Base-by-base conservation (phyloP, 768 basidiomycete genomes). In the Inosperma sp. region DNA sequence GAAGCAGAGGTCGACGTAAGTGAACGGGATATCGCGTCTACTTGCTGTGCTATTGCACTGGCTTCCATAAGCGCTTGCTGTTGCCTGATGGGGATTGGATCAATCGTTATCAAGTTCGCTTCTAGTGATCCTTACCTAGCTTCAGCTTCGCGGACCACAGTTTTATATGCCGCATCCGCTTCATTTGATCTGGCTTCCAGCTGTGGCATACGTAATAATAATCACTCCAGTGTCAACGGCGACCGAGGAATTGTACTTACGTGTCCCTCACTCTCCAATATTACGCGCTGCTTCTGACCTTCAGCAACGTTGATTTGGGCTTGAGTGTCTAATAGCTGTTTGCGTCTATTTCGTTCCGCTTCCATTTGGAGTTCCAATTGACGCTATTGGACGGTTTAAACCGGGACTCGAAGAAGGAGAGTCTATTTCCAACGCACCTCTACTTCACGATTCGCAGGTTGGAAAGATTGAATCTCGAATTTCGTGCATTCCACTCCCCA, bases 341-440 rank as follows among this genome's bases (percentile, higher is more conserved):
- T 81, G 26, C 80, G 67, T 16, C 80, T 59, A 53, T 80, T 78
- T 26, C 80, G 62, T 54, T 81, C 80, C 0, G 79, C 80, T 59
- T 79, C 77, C 78, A 80, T 80, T 59, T 80, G 78, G 9, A 81
- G 68, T 53, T 81, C 79, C 2, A 81, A 71, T 73, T 81, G 79
- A n/a, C 77, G 71, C 77, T 78, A 48, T 3, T 27, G n/a, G n/a
- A n/a, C 12, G 34, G 17, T 8, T 25, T 35, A 22, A 21, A 23
- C 35, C 23, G 13, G 41, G 4, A 49, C 27, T 36, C 37, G 34
- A 4, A 22, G 34, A 13, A 7, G 19, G n/a, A 42, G 3, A 39
- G 9, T 25, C 16, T 5, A n/a, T 31, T n/a, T 25, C 22, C 37
- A 43, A 45, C 64, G 17, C 41, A 77, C 76, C 68, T 81, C 80